phyloP scores from a whole-genome alignment of 2,329 filamentous ascomycete species.

The Knufia fluminis region DNA sequence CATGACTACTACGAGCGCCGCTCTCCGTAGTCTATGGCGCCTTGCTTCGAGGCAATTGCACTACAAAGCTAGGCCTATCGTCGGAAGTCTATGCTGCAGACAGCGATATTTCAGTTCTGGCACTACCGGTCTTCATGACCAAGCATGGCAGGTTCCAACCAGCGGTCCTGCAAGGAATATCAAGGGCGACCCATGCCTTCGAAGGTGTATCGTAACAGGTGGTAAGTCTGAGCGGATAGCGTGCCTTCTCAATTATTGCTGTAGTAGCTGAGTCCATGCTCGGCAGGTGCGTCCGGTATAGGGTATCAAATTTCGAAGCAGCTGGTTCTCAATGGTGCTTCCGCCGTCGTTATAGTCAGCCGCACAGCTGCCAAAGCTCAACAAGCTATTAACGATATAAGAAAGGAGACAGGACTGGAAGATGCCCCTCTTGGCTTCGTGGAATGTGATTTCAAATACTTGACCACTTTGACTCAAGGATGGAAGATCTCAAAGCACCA shows the following conservation, averaged over 20 bases:
- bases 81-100: background rate
- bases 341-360: constrained; percentile 51
- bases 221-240: background rate
- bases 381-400: constrained; percentile 22
- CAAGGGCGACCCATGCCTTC: background rate
- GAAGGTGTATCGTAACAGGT: constrained; percentile 6
- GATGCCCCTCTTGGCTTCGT: constrained; percentile 2
- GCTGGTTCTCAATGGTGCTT: constrained; percentile 55
- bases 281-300: constrained; percentile 62
- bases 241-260: background rate
- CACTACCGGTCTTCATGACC: background rate
- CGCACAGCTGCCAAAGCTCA: constrained; percentile 43
- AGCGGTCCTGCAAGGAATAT: background rate
- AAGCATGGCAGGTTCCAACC: background rate
- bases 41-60: background rate
- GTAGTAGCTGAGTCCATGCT: background rate
- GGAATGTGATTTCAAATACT: background rate
- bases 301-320: constrained; percentile 57
- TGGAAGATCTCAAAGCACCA: background rate
- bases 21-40: background rate
- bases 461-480: background rate
- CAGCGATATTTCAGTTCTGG: background rate
- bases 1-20: too few relatives aligned
- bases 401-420: background rate
- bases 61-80: background rate